Conservation (phyloP, 2,329 filamentous ascomycete species). For the Colletotrichum paranaense region DNA sequence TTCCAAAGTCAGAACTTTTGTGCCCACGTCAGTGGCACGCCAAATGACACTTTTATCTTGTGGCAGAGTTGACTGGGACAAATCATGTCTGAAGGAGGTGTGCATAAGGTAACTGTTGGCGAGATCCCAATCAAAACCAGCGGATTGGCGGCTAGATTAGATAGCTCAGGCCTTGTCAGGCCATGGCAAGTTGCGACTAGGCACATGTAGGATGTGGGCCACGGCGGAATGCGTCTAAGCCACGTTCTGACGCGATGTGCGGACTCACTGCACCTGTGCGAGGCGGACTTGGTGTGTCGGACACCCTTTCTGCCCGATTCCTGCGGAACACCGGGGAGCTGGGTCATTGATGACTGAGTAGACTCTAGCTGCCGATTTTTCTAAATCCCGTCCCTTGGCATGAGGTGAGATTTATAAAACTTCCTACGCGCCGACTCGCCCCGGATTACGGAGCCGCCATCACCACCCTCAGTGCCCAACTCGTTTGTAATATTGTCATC, state of each 20-base stretch:
- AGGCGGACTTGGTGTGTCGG: neutral
- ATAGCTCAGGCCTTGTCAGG: neutral
- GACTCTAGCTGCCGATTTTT: neutral
- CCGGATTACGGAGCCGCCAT: neutral
- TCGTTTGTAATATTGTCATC: neutral
- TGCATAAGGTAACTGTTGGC: no score
- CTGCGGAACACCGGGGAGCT: constrained; percentile 12
- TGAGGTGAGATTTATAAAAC: neutral
- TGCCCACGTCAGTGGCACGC: no score
- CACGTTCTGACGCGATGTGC: neutral
- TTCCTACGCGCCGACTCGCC: neutral
- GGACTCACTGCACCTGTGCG: neutral
- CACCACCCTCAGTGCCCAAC: neutral
- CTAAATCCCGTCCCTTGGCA: neutral
- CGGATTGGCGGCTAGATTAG: neutral
- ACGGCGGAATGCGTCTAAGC: neutral
- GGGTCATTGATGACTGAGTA: neutral
- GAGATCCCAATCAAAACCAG: neutral
- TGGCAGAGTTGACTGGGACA: neutral
- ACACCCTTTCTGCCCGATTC: neutral
- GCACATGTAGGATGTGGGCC: neutral
- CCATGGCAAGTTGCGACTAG: neutral
- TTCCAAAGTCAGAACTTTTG: neutral
- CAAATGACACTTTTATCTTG: neutral
- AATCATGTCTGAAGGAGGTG: neutral